phyloP scores from a whole-genome alignment of 805 yeast genomes.

The Metschnikowia vanudenii region DNA sequence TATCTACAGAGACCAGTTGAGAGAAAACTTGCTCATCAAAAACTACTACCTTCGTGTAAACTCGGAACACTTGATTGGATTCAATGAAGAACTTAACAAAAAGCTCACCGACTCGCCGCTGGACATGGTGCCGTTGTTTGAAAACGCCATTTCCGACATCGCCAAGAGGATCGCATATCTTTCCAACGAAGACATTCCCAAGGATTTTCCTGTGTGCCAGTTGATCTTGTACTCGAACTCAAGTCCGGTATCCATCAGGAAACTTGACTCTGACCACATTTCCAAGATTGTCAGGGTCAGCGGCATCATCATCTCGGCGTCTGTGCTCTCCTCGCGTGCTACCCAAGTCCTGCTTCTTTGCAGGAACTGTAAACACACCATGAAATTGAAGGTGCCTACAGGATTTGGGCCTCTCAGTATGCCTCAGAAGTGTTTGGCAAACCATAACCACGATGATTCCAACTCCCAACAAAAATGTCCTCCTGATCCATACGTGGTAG shows the following conservation, averaged over 20 bases:
- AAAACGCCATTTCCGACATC: slow-evolving; percentile 77
- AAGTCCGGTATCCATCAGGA: slow-evolving; percentile 69
- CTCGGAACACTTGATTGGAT: slow-evolving; percentile 80
- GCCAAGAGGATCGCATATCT: slow-evolving; percentile 69
- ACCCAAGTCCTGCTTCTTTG: slow-evolving; percentile 82
- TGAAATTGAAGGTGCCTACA: slow-evolving; percentile 56
- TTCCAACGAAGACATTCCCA: slow-evolving; percentile 50
- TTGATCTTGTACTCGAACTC: slow-evolving; percentile 73
- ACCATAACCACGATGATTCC: slow-evolving; percentile 38
- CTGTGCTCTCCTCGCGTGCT: slow-evolving; percentile 85
- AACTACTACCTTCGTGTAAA: slow-evolving; percentile 72
- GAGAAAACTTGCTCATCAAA: slow-evolving; percentile 80
- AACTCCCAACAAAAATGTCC: slow-evolving; percentile 68
- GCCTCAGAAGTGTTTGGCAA: slow-evolving; percentile 63
- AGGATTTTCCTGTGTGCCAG: slow-evolving; percentile 77
- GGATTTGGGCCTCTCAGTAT: slow-evolving; percentile 70
- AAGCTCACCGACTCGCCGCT: slow-evolving; percentile 81
- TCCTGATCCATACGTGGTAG: slow-evolving; percentile 86
- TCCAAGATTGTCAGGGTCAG: slow-evolving; percentile 87
- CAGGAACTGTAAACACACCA: slow-evolving; percentile 80
- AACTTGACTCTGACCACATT: slow-evolving; percentile 82
- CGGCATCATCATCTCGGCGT: slow-evolving; percentile 90
- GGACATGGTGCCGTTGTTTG: slow-evolving; percentile 84
- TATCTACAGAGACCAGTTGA: slow-evolving; percentile 84
- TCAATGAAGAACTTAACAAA: slow-evolving; percentile 86